These are phyloP conservation scores for Lecanicillium sp. DNA, from an alignment of 2,329 filamentous ascomycete species.

Conservation along the genomic window DNA sequence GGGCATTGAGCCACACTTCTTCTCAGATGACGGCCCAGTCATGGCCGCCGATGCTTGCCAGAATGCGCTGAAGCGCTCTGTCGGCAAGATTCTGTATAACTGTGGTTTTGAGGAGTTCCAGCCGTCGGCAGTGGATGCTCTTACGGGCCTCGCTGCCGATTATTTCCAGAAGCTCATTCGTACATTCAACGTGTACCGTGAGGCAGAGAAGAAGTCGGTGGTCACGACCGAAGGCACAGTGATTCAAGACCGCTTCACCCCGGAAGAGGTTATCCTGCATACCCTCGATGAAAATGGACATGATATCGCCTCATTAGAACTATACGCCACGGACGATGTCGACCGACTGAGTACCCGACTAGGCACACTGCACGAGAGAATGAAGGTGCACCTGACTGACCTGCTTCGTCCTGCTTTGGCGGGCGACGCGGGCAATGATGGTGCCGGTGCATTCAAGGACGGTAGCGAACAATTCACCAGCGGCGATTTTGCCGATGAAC, in stretches of 20 bases:
- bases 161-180: conserved; percentile 81
- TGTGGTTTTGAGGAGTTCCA: conserved; percentile 96
- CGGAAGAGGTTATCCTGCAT: conserved; percentile 83
- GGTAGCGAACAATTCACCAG: conserved; percentile 95
- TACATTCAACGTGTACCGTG: conserved; percentile 75
- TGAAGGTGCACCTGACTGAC: conserved; percentile 90
- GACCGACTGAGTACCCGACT: conserved; percentile 78
- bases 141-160: conserved; percentile 82
- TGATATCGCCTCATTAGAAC: conserved; percentile 73
- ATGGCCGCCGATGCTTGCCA: conserved; percentile 80
- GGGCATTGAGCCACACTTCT: conserved; percentile 83
- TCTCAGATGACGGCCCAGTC: conserved; percentile 80
- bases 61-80: conserved; percentile 78
- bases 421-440: conserved; percentile 69
- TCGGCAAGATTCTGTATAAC: conserved; percentile 93
- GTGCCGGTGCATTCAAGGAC: conserved; percentile 87
- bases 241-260: conserved; percentile 62
- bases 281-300: conserved; percentile 78
- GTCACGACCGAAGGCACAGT: conserved; percentile 36
- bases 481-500: conserved; percentile 94
- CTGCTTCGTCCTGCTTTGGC: conserved; percentile 82
- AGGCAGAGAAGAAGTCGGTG: conserved; percentile 69
- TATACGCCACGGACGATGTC: conserved; percentile 89
- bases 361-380: conserved; percentile 80
- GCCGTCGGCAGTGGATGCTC: conserved; percentile 82